These are phyloP conservation scores for Mallotus nudiflorus DNA, from an alignment of 345 rosid species.

Conservation along the genomic window DNA sequence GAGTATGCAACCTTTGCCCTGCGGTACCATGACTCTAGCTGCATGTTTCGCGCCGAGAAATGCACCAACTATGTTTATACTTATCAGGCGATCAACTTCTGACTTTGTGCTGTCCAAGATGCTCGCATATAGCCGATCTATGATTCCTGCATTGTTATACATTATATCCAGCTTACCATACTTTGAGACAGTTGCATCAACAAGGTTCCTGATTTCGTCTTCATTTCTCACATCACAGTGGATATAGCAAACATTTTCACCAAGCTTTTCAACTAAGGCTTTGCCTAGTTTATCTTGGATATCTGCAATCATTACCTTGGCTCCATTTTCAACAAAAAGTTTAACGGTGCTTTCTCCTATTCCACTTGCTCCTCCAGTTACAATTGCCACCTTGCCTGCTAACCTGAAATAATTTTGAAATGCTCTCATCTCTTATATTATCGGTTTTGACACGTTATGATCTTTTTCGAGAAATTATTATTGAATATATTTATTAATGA, in stretches of 20 bases:
- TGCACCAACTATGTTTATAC: conserved; percentile 34
- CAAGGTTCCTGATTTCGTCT: conserved; percentile 23
- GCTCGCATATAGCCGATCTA: conserved; percentile 18
- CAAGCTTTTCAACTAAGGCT: not conserved
- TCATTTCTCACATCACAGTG: conserved; percentile 42
- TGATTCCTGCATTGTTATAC: conserved; percentile 42
- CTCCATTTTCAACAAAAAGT: conserved; percentile 20
- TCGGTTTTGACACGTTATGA: too few relatives aligned
- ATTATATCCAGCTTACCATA: conserved; percentile 46
- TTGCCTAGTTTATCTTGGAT: conserved; percentile 22
- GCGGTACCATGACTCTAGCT: conserved; percentile 35
- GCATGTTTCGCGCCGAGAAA: conserved; percentile 50
- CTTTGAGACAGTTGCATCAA: conserved; percentile 32
- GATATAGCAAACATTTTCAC: not conserved
- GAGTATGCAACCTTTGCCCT: conserved; percentile 36
- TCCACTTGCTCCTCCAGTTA: conserved; percentile 26
- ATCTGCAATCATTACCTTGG: conserved; percentile 24
- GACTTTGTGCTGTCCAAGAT: conserved; percentile 27
- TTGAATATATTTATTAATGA: too few relatives aligned
- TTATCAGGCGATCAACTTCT: conserved; percentile 34
- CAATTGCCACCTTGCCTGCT: conserved; percentile 16
- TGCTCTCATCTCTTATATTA: too few relatives aligned
- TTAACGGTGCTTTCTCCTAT: conserved; percentile 20
- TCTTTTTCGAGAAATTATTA: too few relatives aligned
- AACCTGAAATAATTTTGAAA: not conserved